Percentiles rank a stretch among this genome's conserved stretches.
These are phyloP conservation scores for Polytolypa hystricis DNA, from an alignment of 2,329 filamentous ascomycete species.

Conservation along the genomic window DNA sequence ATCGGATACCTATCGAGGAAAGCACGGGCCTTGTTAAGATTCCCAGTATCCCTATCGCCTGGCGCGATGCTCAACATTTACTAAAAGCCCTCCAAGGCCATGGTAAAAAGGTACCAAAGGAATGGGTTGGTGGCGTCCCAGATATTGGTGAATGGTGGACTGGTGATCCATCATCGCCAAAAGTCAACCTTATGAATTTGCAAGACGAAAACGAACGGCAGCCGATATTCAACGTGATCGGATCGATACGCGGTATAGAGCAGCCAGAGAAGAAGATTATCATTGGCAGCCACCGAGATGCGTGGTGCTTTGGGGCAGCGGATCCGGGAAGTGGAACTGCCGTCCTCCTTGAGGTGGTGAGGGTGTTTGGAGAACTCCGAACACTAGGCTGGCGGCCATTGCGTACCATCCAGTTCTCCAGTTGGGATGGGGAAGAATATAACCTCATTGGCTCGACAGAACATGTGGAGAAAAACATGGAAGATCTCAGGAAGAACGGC, in stretches of 20 bases:
- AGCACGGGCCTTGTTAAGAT: constrained; percentile 67
- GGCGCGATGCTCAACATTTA: constrained; percentile 74
- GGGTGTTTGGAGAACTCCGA: constrained; percentile 70
- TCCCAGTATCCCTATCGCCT: constrained; percentile 79
- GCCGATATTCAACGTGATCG: constrained; percentile 85
- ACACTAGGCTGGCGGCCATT: constrained; percentile 76
- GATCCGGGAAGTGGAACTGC: constrained; percentile 84
- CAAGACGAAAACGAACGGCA: constrained; percentile 76
- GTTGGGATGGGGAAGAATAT: constrained; percentile 90
- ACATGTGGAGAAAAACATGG: constrained; percentile 76
- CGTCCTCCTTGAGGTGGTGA: constrained; percentile 77
- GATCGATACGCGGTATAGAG: constrained; percentile 72
- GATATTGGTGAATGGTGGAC: constrained; percentile 74
- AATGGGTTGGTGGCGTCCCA: constrained; percentile 69
- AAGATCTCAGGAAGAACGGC: constrained; percentile 59
- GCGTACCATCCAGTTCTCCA: constrained; percentile 92
- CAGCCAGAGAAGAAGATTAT: constrained; percentile 73
- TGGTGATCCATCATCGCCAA: constrained; percentile 61
- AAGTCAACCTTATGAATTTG: constrained; percentile 71
- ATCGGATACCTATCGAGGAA: constrained; percentile 58
- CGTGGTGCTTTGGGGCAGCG: constrained; percentile 78
- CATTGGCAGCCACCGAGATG: constrained; percentile 86
- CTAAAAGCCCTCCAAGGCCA: constrained; percentile 65
- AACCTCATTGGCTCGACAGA: constrained; percentile 92
- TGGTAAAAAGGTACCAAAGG: constrained; percentile 55